Conservation (phyloP, 257 asterid genomes). For the Solanum chmielewskii region DNA sequence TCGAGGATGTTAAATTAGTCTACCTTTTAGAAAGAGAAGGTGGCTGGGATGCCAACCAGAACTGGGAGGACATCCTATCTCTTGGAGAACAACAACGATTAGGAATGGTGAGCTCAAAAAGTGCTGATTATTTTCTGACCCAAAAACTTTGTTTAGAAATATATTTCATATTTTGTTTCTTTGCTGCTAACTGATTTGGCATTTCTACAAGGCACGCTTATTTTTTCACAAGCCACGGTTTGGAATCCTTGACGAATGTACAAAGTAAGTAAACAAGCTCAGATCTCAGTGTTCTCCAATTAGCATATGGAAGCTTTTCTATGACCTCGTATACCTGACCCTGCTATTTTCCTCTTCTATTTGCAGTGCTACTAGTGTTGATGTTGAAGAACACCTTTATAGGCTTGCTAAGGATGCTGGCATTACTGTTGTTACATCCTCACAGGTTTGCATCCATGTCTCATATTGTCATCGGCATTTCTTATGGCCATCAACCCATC, state of each 20-base stretch:
- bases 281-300: background rate
- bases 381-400: slow-evolving; percentile 95
- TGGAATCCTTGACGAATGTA: slow-evolving; percentile 95
- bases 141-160: background rate
- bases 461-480: background rate
- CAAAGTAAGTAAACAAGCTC: slow-evolving; percentile 51
- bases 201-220: slow-evolving; percentile 60
- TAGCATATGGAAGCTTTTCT: background rate
- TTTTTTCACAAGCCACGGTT: slow-evolving; percentile 96
- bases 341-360: background rate
- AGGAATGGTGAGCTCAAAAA: slow-evolving; percentile 69
- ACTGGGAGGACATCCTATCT: slow-evolving; percentile 98
- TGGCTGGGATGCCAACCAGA: slow-evolving; percentile 75
- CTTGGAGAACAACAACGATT: slow-evolving; percentile 98
- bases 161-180: background rate
- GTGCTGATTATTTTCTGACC: background rate
- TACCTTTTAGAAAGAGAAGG: slow-evolving; percentile 98
- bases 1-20: slow-evolving; percentile 73
- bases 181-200: slow-evolving; percentile 6
- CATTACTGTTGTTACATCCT: slow-evolving; percentile 93
- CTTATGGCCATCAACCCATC: background rate
- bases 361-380: slow-evolving; percentile 94
- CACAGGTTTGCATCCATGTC: slow-evolving; percentile 45
- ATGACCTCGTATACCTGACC: background rate
- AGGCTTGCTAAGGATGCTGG: slow-evolving; percentile 71